A percentile compares a stretch with the other conserved stretches of the same genome.
Evolutionary conservation across 2,329 filamentous ascomycete species (phyloP).

Genomic region (Aspergillus awamori): DNA sequence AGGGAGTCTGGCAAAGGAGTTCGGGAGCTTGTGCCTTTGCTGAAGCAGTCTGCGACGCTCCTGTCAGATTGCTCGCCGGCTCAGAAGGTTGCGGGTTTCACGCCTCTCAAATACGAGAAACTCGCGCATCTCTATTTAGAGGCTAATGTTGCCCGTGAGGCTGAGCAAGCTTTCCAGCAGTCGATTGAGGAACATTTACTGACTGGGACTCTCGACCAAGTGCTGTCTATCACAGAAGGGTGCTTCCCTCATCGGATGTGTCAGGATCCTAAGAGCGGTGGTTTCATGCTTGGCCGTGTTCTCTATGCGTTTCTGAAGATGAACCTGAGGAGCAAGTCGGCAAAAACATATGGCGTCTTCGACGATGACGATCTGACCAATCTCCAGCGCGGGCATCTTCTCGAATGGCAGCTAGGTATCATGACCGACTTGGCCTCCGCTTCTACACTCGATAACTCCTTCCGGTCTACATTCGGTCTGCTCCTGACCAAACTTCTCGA

Average conservation of each 20-base stretch:
- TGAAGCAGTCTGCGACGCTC: slow-evolving; percentile 46
- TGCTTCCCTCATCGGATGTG: slow-evolving; percentile 32
- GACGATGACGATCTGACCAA: slow-evolving; percentile 35
- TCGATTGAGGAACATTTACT: slow-evolving; percentile 47
- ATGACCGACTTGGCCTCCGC: slow-evolving; percentile 35
- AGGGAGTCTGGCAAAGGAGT: slow-evolving; percentile 40
- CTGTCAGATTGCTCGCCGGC: slow-evolving; percentile 37
- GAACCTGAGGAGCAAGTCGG: slow-evolving; percentile 35
- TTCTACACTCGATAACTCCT: slow-evolving; percentile 30
- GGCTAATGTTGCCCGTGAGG: slow-evolving; percentile 37
- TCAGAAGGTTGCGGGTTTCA: slow-evolving; percentile 43
- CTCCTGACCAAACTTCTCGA: slow-evolving; percentile 37
- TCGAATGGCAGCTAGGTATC: slow-evolving; percentile 44
- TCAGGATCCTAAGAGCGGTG: slow-evolving; percentile 39
- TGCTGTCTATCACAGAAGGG: slow-evolving; percentile 29
- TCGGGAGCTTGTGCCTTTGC: slow-evolving; percentile 39
- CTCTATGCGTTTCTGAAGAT: slow-evolving; percentile 40
- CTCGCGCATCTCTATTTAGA: slow-evolving; percentile 47
- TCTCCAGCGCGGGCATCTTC: slow-evolving; percentile 32
- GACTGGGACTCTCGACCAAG: slow-evolving; percentile 38
- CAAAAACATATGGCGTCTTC: slow-evolving; percentile 31
- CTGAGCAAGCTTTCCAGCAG: slow-evolving; percentile 41
- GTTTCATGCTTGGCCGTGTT: slow-evolving; percentile 43
- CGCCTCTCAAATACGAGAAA: slow-evolving; percentile 49
- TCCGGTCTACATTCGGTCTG: slow-evolving; percentile 30